phyloP scores from a whole-genome alignment of 768 basidiomycete genomes.

The Trametes villosa region DNA sequence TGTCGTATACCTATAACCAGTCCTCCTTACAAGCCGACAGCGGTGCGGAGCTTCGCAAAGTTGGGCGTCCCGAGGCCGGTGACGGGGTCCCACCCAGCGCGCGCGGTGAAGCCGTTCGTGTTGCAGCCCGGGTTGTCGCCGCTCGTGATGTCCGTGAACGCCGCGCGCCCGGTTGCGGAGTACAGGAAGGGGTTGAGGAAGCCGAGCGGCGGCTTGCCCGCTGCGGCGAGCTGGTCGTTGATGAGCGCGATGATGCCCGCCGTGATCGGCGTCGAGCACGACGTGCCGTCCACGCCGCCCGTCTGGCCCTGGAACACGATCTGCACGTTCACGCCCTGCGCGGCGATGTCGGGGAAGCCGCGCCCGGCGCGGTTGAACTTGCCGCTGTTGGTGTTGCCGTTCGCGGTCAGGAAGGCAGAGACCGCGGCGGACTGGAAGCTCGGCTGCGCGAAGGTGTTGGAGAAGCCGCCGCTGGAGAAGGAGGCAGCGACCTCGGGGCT shows the following conservation, averaged over 20 bases:
- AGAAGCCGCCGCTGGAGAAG: conserved; percentile 45
- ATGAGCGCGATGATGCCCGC: conserved; percentile 39
- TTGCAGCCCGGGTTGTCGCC: conserved; percentile 30
- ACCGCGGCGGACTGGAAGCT: conserved; percentile 45
- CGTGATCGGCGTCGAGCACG: conserved; percentile 39
- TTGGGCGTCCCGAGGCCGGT: conserved; percentile 68
- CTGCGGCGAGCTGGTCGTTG: conserved; percentile 37
- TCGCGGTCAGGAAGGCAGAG: conserved; percentile 36
- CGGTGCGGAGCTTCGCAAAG: conserved; percentile 42
- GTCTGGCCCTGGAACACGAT: conserved; percentile 27
- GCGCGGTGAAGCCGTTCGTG: conserved; percentile 39
- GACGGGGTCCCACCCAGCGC: conserved; percentile 42
- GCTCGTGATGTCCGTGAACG: conserved; percentile 31
- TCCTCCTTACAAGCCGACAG: conserved; percentile 6
- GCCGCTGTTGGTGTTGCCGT: conserved; percentile 34
- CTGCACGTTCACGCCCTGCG: conserved; percentile 39
- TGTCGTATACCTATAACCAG: too few relatives aligned
- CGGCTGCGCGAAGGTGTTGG: conserved; percentile 37
- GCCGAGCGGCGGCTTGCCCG: conserved; percentile 37
- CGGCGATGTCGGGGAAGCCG: conserved; percentile 51
- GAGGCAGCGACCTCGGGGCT: conserved; percentile 34
- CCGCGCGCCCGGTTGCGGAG: conserved; percentile 25
- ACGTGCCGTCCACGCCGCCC: conserved; percentile 36
- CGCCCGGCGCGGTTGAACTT: conserved; percentile 41
- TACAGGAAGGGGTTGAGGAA: conserved; percentile 44